Percentiles rank a stretch among this genome's conserved stretches.
phyloP scores from a whole-genome alignment of 192 early-diverging fungal genomes.

The Coemansia biformis region DNA sequence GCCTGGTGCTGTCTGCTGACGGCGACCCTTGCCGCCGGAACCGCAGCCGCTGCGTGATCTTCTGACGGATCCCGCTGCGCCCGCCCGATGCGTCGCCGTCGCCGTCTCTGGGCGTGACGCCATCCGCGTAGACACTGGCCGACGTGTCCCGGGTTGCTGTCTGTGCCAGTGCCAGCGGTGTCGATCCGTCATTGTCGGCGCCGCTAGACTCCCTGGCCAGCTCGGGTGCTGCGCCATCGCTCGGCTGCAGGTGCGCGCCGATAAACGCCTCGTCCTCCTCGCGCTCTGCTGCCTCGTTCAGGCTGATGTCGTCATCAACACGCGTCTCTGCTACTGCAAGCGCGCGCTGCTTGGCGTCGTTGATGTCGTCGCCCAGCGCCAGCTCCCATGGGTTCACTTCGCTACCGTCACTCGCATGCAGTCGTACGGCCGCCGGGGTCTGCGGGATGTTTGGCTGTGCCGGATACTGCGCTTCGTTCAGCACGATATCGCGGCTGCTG shows the following conservation, averaged over 20 bases:
- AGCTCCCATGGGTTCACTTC: too few species aligned
- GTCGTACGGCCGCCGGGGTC: conserved; percentile 2
- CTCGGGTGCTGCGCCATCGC: not conserved
- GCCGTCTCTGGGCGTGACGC: too few species aligned
- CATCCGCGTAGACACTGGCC: not conserved
- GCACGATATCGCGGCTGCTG: conserved; percentile 7
- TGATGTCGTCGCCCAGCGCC: too few species aligned
- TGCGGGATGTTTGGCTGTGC: conserved; percentile 15
- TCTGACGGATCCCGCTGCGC: conserved; percentile 16
- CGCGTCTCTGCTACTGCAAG: too few species aligned
- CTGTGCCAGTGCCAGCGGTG: not conserved
- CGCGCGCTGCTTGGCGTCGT: too few species aligned
- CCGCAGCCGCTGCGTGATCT: conserved; percentile 31
- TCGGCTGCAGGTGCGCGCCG: conserved; percentile 9
- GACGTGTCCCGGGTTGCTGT: not conserved
- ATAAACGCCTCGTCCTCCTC: conserved; percentile 27
- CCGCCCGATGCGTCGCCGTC: not conserved
- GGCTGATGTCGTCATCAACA: too few species aligned
- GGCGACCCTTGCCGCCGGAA: conserved; percentile 14
- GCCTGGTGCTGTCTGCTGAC: conserved; percentile 1
- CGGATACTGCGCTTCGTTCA: conserved; percentile 12
- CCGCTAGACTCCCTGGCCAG: too few species aligned
- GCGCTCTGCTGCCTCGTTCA: conserved; percentile 18
- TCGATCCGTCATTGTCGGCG: too few species aligned
- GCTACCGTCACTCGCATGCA: not conserved